These are phyloP conservation scores for Limtongozyma cylindracea DNA, from an alignment of 805 yeast genomes.

Conservation along the genomic window DNA sequence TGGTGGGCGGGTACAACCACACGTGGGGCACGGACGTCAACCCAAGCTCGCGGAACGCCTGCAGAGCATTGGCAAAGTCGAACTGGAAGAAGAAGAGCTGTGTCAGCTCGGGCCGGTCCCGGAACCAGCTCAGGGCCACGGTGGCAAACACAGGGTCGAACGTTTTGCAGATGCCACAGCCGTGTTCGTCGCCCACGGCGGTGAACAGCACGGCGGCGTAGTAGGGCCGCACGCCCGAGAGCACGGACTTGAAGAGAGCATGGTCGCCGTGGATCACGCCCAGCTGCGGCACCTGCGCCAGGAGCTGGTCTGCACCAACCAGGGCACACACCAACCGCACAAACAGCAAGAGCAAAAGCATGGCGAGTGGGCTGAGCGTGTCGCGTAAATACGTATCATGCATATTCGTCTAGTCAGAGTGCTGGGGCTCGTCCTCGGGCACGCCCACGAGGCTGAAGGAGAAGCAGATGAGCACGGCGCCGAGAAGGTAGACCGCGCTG, in stretches of 20 bases:
- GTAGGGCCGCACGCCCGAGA: no score
- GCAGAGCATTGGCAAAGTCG: constrained; percentile 17
- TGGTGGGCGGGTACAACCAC: constrained; percentile 36
- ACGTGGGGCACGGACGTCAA: constrained; percentile 33
- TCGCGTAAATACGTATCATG: no score
- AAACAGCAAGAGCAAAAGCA: no score
- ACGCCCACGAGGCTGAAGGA: no score
- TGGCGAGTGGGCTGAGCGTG: no score
- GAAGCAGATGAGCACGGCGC: constrained; percentile 65
- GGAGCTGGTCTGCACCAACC: no score
- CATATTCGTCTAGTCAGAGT: no score
- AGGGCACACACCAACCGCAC: no score
- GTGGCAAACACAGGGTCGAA: constrained; percentile 14
- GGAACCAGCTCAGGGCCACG: constrained; percentile 16
- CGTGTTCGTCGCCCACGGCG: constrained; percentile 14
- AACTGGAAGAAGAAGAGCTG: constrained; percentile 19
- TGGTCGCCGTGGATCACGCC: no score
- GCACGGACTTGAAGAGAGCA: no score
- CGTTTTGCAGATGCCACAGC: constrained; percentile 20
- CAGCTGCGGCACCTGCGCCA: no score
- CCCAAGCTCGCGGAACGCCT: constrained; percentile 9
- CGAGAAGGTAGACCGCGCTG: constrained; percentile 39
- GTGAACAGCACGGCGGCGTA: constrained; percentile 26
- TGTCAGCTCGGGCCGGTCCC: constrained; percentile 15
- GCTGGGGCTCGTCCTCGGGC: no score